Evolutionary conservation across 2,329 filamentous ascomycete genomes (phyloP), one percentile per base, ranked within the genome.

Genomic region (Colletotrichum destructivum): DNA sequence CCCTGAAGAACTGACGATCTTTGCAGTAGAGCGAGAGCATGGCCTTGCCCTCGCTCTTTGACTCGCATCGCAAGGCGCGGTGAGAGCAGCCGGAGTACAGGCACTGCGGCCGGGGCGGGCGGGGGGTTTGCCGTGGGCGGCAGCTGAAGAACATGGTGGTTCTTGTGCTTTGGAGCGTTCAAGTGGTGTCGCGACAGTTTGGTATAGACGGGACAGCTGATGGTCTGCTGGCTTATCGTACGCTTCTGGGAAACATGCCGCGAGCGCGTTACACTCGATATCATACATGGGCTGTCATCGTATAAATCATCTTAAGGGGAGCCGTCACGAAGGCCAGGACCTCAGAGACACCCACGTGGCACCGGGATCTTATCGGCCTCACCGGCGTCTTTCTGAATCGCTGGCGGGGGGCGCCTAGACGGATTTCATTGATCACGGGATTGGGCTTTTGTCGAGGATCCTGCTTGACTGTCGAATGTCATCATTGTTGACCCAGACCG

Each of bases 141-240:
- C 70, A 75, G n/a, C 64, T 63, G 59, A 75, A 75, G 56, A 75
- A 62, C 74, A 75, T 75, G 21, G 35, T 46, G n/a, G 18, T 1
- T 38, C 18, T 15, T 11, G 31, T 4, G 31, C 23, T 47, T 13
- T 31, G 23, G 12, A 18, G 11, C 9, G 5, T 49, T 16, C 4
- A 9, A n/a, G 2, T 9, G 26, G n/a, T 4, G 5, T 16, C 2
- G 13, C 23, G 21, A 26, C 7, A 16, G 13, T 31, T 35, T 16
- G 51, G 35, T 4, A 3, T 3, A 4, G 13, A 0, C 4, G 15
- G 12, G 4, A 2, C 1, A 2, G 21, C 12, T n/a, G 56, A 8
- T 12, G 15, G 31, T n/a, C 7, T 12, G 18, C 15, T 1, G 13
- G 54, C 8, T 56, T 21, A 13, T 11, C 35, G 11, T n/a, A 15